Evolutionary conservation across 2,329 filamentous ascomycete genomes (phyloP).

Genomic region (Coniella lustricola): DNA sequence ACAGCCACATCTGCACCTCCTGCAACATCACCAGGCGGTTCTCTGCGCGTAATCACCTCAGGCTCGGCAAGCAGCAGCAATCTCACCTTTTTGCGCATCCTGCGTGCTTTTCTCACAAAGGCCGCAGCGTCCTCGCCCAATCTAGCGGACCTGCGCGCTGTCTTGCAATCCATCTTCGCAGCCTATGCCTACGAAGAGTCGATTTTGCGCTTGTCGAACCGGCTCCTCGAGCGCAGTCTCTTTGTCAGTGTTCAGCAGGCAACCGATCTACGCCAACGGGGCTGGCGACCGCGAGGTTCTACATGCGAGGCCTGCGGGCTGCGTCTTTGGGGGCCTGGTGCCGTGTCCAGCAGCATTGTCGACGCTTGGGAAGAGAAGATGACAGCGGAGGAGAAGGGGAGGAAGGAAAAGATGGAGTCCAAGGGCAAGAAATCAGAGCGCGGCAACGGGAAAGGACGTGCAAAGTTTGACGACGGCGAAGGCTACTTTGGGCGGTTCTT

Average conservation of each 20-base stretch:
- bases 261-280: conserved; percentile 67
- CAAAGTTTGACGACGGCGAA: conserved; percentile 23
- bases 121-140: conserved; percentile 78
- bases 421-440: conserved; percentile 11
- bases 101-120: conserved; percentile 79
- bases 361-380: conserved; percentile 70
- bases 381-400: conserved; percentile 37
- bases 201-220: conserved; percentile 76
- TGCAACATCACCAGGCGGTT: conserved; percentile 22
- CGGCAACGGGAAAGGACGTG: conserved; percentile 16
- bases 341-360: conserved; percentile 66
- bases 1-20: conserved; percentile 58
- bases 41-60: conserved; percentile 27
- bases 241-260: conserved; percentile 77
- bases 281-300: conserved; percentile 82
- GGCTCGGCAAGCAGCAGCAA: conserved; percentile 38
- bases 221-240: conserved; percentile 79
- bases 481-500: conserved; percentile 25
- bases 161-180: conserved; percentile 84
- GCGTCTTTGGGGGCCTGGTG: conserved; percentile 80
- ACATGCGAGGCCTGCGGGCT: conserved; percentile 80
- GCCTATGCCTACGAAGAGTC: conserved; percentile 94
- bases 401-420: conserved; percentile 36
- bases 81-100: conserved; percentile 77
- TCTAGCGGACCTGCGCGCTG: conserved; percentile 75